phyloP scores from a whole-genome alignment of 169 alveolate species.

The Cryptosporidium sp. region DNA sequence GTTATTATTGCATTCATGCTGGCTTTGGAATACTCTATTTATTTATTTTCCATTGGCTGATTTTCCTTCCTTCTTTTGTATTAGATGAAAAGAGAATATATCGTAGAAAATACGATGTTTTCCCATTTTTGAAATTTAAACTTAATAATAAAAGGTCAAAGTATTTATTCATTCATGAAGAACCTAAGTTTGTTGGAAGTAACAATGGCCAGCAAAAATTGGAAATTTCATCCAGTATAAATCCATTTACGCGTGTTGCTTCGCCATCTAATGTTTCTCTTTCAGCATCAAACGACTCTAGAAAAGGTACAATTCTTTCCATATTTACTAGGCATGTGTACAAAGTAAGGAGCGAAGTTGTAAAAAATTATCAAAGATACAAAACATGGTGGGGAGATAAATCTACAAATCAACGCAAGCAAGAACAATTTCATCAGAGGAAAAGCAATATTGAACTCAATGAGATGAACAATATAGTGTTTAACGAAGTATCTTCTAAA shows the following conservation, averaged over 20 bases:
- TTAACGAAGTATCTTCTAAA: background rate
- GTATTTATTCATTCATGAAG: conserved; percentile 25
- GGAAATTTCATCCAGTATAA: conserved; percentile 6
- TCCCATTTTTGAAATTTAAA: conserved; percentile 45
- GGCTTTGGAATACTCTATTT: conserved; percentile 70
- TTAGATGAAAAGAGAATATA: conserved; percentile 60
- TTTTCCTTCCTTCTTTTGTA: conserved; percentile 63
- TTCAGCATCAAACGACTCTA: conserved; percentile 49
- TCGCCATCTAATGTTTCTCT: conserved; percentile 20
- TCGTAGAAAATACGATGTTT: conserved; percentile 49
- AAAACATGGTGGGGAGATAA: conserved; percentile 73
- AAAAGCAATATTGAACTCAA: conserved; percentile 14
- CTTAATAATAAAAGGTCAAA: conserved; percentile 12
- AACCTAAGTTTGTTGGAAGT: background rate
- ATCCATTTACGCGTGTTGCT: background rate
- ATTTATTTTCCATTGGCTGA: conserved; percentile 62
- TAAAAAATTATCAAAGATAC: conserved; percentile 49
- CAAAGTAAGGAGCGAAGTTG: conserved; percentile 54
- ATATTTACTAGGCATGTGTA: conserved; percentile 46
- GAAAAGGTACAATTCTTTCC: conserved; percentile 34
- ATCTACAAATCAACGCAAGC: background rate
- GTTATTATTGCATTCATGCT: conserved; percentile 74
- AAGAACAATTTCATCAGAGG: background rate
- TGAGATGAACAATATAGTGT: background rate
- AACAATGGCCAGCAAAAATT: background rate